Conservation (phyloP, 2,329 filamentous ascomycete genomes). For the Magnaporthiopsis rhizophila region DNA sequence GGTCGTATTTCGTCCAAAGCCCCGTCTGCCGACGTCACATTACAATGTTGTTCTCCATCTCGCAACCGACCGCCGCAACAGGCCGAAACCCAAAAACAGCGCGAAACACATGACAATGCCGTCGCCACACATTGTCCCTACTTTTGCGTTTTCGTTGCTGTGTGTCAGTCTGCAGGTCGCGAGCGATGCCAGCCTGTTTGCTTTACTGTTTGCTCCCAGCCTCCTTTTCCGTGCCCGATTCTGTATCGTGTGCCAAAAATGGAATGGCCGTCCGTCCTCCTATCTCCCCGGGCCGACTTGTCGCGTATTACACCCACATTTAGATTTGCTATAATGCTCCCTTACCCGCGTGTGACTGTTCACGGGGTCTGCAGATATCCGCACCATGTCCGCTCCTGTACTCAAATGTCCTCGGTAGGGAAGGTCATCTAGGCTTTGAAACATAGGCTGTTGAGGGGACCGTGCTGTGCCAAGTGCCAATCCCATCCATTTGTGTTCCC, state of each 20-base stretch:
- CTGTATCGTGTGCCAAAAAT: neutral
- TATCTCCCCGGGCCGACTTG: neutral
- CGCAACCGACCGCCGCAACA: neutral
- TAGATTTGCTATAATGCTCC: neutral
- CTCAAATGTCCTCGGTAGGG: neutral
- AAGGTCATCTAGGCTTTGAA: neutral
- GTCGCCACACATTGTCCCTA: too few species aligned
- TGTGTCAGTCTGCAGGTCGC: neutral
- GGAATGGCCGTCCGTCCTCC: neutral
- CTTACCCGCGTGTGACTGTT: neutral
- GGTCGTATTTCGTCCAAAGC: neutral
- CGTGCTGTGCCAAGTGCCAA: neutral
- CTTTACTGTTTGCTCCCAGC: neutral
- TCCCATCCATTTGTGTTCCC: neutral
- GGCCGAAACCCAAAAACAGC: neutral
- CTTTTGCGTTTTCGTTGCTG: neutral
- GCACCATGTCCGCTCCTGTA: neutral
- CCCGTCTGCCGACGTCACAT: neutral
- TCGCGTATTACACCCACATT: neutral
- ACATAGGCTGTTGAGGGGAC: neutral
- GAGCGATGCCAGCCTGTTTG: neutral
- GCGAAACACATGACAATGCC: neutral
- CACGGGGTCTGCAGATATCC: neutral
- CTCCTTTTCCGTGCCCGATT: neutral
- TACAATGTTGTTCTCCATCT: neutral